Conservation (phyloP, 371 early-diverging fungal species). For the Rhizopus stolonifer region DNA sequence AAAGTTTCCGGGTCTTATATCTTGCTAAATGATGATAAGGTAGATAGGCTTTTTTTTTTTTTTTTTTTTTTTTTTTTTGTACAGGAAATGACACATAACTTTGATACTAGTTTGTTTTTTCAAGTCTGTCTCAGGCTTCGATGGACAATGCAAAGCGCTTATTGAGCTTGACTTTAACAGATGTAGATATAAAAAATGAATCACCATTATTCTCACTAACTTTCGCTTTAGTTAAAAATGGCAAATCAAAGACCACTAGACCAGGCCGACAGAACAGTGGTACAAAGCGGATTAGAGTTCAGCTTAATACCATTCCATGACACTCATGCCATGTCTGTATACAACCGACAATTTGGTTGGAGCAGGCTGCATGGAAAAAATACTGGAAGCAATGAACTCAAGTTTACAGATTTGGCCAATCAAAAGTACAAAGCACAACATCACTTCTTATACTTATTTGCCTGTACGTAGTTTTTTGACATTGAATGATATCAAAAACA, state of each 20-base stretch:
- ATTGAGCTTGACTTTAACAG: slow-evolving; percentile 23
- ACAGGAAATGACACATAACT: too few species aligned
- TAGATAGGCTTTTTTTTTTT: neutral
- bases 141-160: slow-evolving; percentile 29
- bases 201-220: neutral
- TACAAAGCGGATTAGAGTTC: slow-evolving; percentile 8
- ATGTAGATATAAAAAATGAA: slow-evolving; percentile 12
- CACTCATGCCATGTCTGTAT: slow-evolving; percentile 26
- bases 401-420: neutral
- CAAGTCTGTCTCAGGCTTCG: slow-evolving; percentile 16
- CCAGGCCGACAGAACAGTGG: slow-evolving; percentile 22
- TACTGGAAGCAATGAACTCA: neutral
- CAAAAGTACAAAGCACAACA: neutral
- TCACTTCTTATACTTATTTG: neutral
- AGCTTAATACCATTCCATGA: slow-evolving; percentile 34
- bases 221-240: slow-evolving; percentile 13
- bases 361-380: slow-evolving; percentile 16
- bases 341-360: slow-evolving; percentile 29
- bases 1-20: slow-evolving; percentile 28
- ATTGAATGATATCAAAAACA: slow-evolving; percentile 17
- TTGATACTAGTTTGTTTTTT: slow-evolving; percentile 32
- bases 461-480: neutral
- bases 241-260: slow-evolving; percentile 22
- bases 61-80: neutral
- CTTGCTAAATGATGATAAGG: slow-evolving; percentile 24